These are phyloP conservation scores for Trapa incisa DNA, from an alignment of 345 rosid genomes.

Conservation along the genomic window DNA sequence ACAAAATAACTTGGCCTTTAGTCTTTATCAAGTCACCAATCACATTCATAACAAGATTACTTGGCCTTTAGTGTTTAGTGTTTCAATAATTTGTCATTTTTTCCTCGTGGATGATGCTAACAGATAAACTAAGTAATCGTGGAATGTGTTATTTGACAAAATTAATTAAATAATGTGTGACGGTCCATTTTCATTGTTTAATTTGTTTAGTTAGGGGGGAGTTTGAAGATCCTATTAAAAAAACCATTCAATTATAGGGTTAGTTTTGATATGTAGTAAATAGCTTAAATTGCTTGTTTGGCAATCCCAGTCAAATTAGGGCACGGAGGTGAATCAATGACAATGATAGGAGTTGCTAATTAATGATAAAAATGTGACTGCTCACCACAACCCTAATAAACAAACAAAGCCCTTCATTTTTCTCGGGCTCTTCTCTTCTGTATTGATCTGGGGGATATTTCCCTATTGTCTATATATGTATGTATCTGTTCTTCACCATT, in stretches of 20 bases:
- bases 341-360: no score
- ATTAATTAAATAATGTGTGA: neutral
- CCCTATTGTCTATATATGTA: no score
- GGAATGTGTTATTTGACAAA: neutral
- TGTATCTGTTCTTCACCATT: neutral
- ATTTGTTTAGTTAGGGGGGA: neutral
- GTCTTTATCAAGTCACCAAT: no score
- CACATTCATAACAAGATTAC: no score
- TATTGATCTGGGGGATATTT: neutral
- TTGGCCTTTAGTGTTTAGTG: no score
- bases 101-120: no score
- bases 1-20: no score
- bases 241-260: neutral
- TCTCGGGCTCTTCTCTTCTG: neutral
- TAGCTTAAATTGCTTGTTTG: neutral
- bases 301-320: neutral
- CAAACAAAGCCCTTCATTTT: slow-evolving; percentile 30
- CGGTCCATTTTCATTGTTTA: neutral
- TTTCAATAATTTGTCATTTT: no score
- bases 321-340: neutral
- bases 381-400: slow-evolving; percentile 50
- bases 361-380: slow-evolving; percentile 37
- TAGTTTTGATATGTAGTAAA: neutral
- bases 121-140: no score
- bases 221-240: neutral